Base-by-base conservation (phyloP, 352 stramenopile species). In the Phytophthora quininea region DNA sequence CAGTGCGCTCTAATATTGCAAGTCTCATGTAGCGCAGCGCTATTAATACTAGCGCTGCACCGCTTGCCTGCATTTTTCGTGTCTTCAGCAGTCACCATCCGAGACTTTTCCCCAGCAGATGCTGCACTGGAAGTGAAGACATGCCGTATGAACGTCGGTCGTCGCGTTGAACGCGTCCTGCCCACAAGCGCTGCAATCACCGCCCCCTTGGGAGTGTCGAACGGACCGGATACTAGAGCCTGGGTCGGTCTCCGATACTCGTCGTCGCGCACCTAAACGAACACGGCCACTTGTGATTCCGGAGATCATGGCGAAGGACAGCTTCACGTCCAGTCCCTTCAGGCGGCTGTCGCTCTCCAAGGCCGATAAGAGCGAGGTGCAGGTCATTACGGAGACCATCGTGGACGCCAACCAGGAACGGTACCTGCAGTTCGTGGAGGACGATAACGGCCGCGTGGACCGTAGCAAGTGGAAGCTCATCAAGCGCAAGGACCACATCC, bases 371-470 rank as follows among this genome's bases (percentile, higher is more conserved):
- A 40, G 45, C 1, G 46, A 74, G 4, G 58, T 85, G 2, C 53
- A 67, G 40, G 30, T 32, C 45, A 31, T 79, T 8, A 50, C 66
- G 49, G 54, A 69, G 14, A 64, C 32, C 4, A 64, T 80, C 19
- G 58, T 82, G 3, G 19, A 63, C 0, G 71, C 73, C 35, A 75
- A 71, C 42, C 32, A 77, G 9, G 53, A 58, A 4, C 58, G 74
- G 29, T 82, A 85, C 58, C 63, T 69, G 42, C 51, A 47, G 32
- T 75, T 75, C 37, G 12, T 63, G 19, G 45, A 48, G 29, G 45
- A 31, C 1, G 49, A 71, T 14, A 46, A 47, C 14, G 57, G 62
- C 2, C 62, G 53, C 45, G 62, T 71, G 9, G 58, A 58, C 42
- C 14, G 51, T n/a, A 65, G n/a, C 7, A 8, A 45, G 7, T 77